Base-by-base conservation (phyloP, 2,329 filamentous ascomycete genomes). In the Huntiella decipiens region DNA sequence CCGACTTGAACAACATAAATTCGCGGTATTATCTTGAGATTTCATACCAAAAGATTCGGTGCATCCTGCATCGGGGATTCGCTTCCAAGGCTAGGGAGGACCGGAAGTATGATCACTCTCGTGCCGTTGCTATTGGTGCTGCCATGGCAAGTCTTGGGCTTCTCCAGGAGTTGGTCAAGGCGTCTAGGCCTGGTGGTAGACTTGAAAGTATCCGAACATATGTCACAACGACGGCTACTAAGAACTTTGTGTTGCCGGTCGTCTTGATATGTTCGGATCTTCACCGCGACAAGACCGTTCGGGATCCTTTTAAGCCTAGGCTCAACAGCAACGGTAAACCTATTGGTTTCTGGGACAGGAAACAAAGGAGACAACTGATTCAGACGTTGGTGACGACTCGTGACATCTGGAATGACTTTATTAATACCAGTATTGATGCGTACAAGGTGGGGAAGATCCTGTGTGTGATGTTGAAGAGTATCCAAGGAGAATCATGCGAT, bases 21-120 rank as follows among this genome's bases (percentile, higher is more conserved):
- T 81, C 87, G 44, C 77, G 87, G 22, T 87, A 86, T 57, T 82
- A 81, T 47, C 65, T 95, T 31, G 83, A 91, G 51, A 79, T 91
- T 43, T 64, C 95, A 4, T 93, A 86, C 57, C 77, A 92, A 52
- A 94, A 93, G 62, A 82, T 86, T 13, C 71, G 93, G 54, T 92
- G 85, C 55, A 73, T 94, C 16, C 71, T 98, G 35, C 91, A 98
- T 60, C 74, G 86, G 43, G 86, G 86, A 52, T 95, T 91, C 58
- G 71, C 94, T 48, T 68, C 74, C n/a, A 74, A 78, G 49, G 82
- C 86, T 4, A 70, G 82, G 41, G 74, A 82, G 49, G 91, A 88
- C 54, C 67, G 81, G 7, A 73, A 86, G 6, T 96, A 93, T 56
- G 74, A 77, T 6, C 84, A 91, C 56, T 94, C 86, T 2, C 74